Percentiles rank a stretch among this genome's conserved stretches.
Evolutionary conservation across 2,329 filamentous ascomycete species (phyloP).

Genomic region (Aspergillus fumigatiaffinis): DNA sequence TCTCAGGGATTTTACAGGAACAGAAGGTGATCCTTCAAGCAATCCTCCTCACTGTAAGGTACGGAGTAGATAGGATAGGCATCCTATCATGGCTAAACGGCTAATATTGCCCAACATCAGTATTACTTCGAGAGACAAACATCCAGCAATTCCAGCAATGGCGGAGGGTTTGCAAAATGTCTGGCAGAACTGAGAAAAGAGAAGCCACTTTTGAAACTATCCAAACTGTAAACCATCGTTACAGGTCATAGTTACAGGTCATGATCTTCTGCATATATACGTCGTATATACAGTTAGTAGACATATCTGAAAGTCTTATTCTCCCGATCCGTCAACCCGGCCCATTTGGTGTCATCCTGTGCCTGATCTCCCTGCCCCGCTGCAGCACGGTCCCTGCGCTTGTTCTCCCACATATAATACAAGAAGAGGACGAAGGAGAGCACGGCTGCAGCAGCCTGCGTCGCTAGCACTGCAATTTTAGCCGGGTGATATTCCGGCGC

Average conservation of each 20-base stretch:
- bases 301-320: conserved; percentile 32
- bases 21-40: no score
- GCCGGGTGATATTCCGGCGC: conserved; percentile 42
- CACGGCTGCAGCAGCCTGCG: conserved; percentile 28
- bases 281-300: conserved; percentile 20
- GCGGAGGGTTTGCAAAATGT: no score
- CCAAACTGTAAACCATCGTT: background rate
- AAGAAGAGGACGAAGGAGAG: conserved; percentile 25
- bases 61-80: no score
- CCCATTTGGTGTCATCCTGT: conserved; percentile 25
- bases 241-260: background rate
- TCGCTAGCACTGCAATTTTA: conserved; percentile 40
- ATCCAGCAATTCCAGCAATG: no score
- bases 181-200: no score
- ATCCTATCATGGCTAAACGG: no score
- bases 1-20: no score
- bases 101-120: no score
- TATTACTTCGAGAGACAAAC: no score
- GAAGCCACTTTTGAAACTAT: background rate
- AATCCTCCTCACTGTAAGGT: no score
- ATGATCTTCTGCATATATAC: background rate
- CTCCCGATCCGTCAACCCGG: conserved; percentile 32
- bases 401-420: conserved; percentile 32
- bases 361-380: conserved; percentile 9
- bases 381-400: conserved; percentile 18